Conservation (phyloP, 495 filamentous ascomycete species). For the Aspergillus nidulans region DNA sequence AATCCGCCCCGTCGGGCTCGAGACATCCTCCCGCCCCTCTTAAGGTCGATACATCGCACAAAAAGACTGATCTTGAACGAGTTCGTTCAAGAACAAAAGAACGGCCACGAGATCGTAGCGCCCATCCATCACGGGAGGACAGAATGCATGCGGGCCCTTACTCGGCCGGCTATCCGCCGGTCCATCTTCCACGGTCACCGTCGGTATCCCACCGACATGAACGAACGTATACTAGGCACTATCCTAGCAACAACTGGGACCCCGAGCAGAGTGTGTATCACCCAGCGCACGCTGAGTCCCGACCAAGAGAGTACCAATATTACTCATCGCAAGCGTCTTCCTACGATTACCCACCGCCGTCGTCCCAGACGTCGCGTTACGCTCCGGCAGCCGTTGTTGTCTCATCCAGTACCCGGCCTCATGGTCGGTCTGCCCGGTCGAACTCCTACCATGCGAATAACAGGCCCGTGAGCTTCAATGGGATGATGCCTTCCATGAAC, state of each 20-base stretch:
- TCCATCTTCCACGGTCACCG: constrained; percentile 29
- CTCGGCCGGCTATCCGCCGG: constrained; percentile 27
- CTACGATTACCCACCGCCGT: constrained; percentile 31
- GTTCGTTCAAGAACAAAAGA: constrained; percentile 32
- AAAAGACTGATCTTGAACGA: constrained; percentile 26
- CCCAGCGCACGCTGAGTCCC: constrained; percentile 29
- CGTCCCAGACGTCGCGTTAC: constrained; percentile 27
- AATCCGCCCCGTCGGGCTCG: constrained; percentile 48
- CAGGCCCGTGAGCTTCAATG: constrained; percentile 45
- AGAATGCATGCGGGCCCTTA: constrained; percentile 38
- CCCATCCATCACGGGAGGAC: constrained; percentile 30
- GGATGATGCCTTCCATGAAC: constrained; percentile 27
- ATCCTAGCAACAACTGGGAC: constrained; percentile 29
- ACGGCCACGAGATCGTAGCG: constrained; percentile 29
- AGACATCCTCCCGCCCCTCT: constrained; percentile 35
- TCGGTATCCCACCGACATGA: constrained; percentile 37
- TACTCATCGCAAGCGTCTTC: constrained; percentile 24
- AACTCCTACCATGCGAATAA: constrained; percentile 31
- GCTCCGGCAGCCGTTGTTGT: constrained; percentile 22
- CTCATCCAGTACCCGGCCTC: constrained; percentile 25
- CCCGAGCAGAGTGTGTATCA: constrained; percentile 32
- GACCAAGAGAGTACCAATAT: constrained; percentile 27
- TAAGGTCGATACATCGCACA: constrained; percentile 37
- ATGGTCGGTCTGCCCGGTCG: constrained; percentile 26
- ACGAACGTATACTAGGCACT: constrained; percentile 24